A percentile compares a stretch with the other conserved stretches of the same genome.
These are phyloP conservation scores for Alisma plantagoaquatica DNA, from an alignment of 106 monocot species.

Conservation along the genomic window DNA sequence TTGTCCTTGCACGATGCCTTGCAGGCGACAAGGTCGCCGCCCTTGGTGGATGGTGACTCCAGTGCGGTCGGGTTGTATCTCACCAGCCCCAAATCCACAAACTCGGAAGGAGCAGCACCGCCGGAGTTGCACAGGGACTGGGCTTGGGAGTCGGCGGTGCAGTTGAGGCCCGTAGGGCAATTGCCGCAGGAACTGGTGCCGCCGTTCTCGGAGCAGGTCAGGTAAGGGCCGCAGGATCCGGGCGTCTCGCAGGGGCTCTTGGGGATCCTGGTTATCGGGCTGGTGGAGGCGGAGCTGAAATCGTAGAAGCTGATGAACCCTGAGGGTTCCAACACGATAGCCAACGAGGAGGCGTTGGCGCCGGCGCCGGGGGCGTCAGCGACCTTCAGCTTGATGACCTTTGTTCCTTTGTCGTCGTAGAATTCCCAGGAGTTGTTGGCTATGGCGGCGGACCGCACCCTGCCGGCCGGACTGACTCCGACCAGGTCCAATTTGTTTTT, in stretches of 20 bases:
- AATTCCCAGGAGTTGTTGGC: constrained; percentile 45
- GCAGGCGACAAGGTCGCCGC: constrained; percentile 30
- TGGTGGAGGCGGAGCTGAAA: constrained; percentile 2
- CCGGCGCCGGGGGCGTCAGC: not conserved
- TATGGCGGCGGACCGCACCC: constrained; percentile 27
- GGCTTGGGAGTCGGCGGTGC: constrained; percentile 26
- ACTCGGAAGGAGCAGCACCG: not conserved
- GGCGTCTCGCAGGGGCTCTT: constrained; percentile 31
- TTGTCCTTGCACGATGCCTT: constrained; percentile 33
- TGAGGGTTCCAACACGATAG: constrained; percentile 21
- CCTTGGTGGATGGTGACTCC: constrained; percentile 11
- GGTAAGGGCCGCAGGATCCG: constrained; percentile 37
- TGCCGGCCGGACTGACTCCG: not conserved
- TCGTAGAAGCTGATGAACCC: constrained; percentile 37
- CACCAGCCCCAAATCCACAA: constrained; percentile 44
- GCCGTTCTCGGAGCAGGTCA: too few relatives aligned
- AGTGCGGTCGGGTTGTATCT: constrained; percentile 54
- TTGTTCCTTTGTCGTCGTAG: constrained; percentile 24
- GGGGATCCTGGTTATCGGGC: constrained; percentile 21
- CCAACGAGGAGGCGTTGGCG: constrained; percentile 7
- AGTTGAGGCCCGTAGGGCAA: constrained; percentile 40
- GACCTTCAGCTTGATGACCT: constrained; percentile 25
- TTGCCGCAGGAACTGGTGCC: constrained; percentile 18
- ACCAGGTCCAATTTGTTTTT: constrained; percentile 17
- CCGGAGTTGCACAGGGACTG: constrained; percentile 22